These are phyloP conservation scores for Leishmania turanica DNA, from an alignment of 208 protist species.

Conservation along the genomic window DNA sequence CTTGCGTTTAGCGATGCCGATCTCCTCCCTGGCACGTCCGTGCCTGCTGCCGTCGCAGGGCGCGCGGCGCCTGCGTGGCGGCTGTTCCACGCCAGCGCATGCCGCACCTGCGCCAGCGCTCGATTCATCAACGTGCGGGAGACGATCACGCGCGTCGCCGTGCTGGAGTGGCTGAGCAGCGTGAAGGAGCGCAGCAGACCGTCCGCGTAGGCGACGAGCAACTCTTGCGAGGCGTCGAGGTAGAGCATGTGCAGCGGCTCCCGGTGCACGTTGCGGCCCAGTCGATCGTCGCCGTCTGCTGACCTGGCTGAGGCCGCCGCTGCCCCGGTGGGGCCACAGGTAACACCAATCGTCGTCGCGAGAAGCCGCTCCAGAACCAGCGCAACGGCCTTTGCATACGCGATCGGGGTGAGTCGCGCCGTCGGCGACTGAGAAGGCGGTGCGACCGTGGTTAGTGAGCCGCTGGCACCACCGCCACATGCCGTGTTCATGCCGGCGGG, in stretches of 20 bases:
- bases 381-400: conserved; percentile 51
- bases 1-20: not conserved
- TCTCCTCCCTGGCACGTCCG: not conserved
- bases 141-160: conserved; percentile 66
- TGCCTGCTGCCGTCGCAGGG: not conserved
- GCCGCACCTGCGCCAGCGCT: conserved; percentile 19
- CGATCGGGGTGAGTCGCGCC: conserved; percentile 13
- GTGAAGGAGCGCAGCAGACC: conserved; percentile 74
- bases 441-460: not conserved
- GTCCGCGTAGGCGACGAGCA: conserved; percentile 75
- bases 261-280: conserved; percentile 40
- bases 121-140: conserved; percentile 64
- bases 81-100: not conserved
- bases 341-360: conserved; percentile 4
- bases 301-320: not conserved
- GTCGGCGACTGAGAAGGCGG: not conserved
- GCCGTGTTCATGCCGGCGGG: not conserved
- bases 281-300: conserved; percentile 3
- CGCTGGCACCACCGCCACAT: not conserved
- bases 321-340: not conserved
- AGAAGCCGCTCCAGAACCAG: conserved; percentile 61
- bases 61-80: not conserved
- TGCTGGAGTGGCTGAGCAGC: conserved; percentile 51
- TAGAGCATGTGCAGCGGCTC: conserved; percentile 65
- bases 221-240: conserved; percentile 56